Base-by-base conservation (phyloP, 768 basidiomycete species). In the Obba rivulosa region DNA sequence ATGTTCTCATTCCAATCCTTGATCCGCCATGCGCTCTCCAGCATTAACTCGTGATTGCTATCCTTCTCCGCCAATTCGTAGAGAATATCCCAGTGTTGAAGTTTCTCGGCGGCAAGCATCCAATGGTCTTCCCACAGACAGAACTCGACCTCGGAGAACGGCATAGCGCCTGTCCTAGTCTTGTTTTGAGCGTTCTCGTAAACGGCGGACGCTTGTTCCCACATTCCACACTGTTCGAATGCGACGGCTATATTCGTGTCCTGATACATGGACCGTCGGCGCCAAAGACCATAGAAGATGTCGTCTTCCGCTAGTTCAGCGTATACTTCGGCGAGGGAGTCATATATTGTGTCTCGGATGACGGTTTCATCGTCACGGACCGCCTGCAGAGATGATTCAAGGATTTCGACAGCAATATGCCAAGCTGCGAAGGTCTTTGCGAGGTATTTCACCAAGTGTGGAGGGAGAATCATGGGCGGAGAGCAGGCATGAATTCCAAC, bases 61-160 rank as follows among this genome's bases (percentile, higher is more conserved):
- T 98, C 95, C 47, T 74, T 80, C 56, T 83, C 83, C 1, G 92
- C 92, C 17, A 99, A 79, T 45, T 99, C 96, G 53, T 88, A 81
- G 3, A 99, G 76, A 18, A 87, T 80, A 50, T 99, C 96, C 96
- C 96, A 99, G 53, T 96, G 89, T 62, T 98, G 96, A 16, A 99
- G 73, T 66, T 99, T 99, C 69, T 95, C 91, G 0, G 92, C 86
- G 1, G 93, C 79, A 8, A 94, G 70, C 50, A 99, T 88, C 95
- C 96, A 99, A 64, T 99, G 96, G 63, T 99, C 96, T 60, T 99
- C 96, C 96, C 96, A 99, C 17, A 99, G 72, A 58, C 89, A 92
- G 64, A 94, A 97, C 65, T 99, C 96, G 1, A 87, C 76, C 65
- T 99, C 96, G 11, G 88, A 86, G 70, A 94, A 98, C 1, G 93